These are phyloP conservation scores for Zymoseptoria ardabiliae DNA, from an alignment of 2,329 filamentous ascomycete genomes.

Conservation along the genomic window DNA sequence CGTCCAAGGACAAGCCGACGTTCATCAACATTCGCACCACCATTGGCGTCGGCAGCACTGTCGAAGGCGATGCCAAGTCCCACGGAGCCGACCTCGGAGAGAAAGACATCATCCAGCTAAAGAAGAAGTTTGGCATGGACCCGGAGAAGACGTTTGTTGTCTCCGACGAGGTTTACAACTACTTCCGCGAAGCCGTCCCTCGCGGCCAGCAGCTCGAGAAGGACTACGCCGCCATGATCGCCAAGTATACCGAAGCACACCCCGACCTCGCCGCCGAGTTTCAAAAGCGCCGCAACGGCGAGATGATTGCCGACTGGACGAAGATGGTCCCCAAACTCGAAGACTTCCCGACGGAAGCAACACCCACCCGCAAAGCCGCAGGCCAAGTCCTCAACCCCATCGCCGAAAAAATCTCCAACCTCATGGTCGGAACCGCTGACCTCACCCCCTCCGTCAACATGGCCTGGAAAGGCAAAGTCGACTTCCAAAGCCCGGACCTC, in stretches of 20 bases:
- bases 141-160: slow-evolving; percentile 34
- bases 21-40: slow-evolving; percentile 52
- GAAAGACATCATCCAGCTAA: slow-evolving; percentile 50
- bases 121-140: slow-evolving; percentile 45
- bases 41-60: slow-evolving; percentile 47
- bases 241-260: slow-evolving; percentile 38
- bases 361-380: slow-evolving; percentile 45
- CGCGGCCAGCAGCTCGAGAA: slow-evolving; percentile 42
- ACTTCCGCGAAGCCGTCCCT: slow-evolving; percentile 44
- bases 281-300: slow-evolving; percentile 41
- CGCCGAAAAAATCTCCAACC: slow-evolving; percentile 25
- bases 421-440: slow-evolving; percentile 34
- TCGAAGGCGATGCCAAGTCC: slow-evolving; percentile 46
- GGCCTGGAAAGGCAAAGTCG: slow-evolving; percentile 40
- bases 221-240: slow-evolving; percentile 44
- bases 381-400: slow-evolving; percentile 37
- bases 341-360: slow-evolving; percentile 41
- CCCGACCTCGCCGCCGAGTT: slow-evolving; percentile 48
- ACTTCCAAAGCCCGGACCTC: slow-evolving; percentile 40
- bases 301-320: slow-evolving; percentile 42
- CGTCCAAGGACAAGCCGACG: slow-evolving; percentile 40
- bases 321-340: slow-evolving; percentile 43
- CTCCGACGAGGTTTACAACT: slow-evolving; percentile 41
- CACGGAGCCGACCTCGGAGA: slow-evolving; percentile 53
- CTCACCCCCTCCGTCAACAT: slow-evolving; percentile 33